phyloP scores from a whole-genome alignment of 768 basidiomycete species.

The Gyrodon lividus region DNA sequence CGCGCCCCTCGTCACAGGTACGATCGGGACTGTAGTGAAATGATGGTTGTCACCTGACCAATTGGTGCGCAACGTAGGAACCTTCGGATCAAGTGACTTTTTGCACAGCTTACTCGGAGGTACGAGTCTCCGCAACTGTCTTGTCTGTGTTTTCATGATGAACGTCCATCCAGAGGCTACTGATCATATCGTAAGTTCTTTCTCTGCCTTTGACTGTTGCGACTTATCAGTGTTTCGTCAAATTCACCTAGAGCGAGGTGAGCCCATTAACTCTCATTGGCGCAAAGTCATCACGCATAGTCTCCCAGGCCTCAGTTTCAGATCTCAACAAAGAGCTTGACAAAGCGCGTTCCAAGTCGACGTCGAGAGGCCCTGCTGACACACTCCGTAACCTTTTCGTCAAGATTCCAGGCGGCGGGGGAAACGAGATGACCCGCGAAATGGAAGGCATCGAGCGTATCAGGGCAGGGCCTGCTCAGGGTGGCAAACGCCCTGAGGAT shows the following conservation, averaged over 20 bases:
- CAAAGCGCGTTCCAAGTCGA: constrained; percentile 59
- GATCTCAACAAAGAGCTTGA: constrained; percentile 81
- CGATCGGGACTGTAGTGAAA: neutral
- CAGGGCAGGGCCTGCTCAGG: constrained; percentile 53
- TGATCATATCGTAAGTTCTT: constrained; percentile 53
- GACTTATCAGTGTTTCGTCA: neutral
- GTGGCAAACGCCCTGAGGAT: constrained; percentile 69
- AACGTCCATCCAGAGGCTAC: constrained; percentile 46
- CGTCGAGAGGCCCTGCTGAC: constrained; percentile 38
- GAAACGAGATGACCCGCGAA: constrained; percentile 66
- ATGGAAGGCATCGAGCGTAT: constrained; percentile 73
- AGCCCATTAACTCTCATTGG: neutral
- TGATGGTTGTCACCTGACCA: neutral
- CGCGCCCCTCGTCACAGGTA: constrained; percentile 78
- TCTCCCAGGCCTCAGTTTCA: constrained; percentile 71
- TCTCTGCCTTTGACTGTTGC: neutral
- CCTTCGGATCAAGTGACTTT: constrained; percentile 80
- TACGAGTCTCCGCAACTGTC: constrained; percentile 32
- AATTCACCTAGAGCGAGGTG: constrained; percentile 29
- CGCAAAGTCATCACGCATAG: constrained; percentile 6
- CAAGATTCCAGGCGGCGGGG: constrained; percentile 60
- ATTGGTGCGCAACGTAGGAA: constrained; percentile 39
- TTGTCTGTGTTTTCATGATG: neutral
- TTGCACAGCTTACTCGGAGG: constrained; percentile 73
- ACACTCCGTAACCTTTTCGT: constrained; percentile 60